phyloP scores from a whole-genome alignment of 257 asterid genomes.

The Penstemon barbatus region DNA sequence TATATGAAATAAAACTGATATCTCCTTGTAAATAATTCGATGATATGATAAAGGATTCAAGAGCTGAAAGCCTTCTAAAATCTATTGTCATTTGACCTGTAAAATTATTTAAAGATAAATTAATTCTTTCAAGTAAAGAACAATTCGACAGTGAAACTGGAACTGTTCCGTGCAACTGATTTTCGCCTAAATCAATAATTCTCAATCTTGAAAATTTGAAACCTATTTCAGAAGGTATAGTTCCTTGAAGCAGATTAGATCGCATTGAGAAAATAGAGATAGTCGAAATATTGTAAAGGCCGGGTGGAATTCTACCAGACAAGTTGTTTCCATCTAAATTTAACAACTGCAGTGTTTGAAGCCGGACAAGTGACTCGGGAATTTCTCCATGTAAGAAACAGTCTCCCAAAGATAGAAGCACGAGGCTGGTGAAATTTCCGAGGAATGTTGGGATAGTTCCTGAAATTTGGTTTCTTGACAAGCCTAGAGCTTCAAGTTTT shows the following conservation, averaged over 20 bases:
- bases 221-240: conserved; percentile 31
- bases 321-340: conserved; percentile 22
- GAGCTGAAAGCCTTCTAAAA: conserved; percentile 24
- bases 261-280: conserved; percentile 15
- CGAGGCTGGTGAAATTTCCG: conserved; percentile 36
- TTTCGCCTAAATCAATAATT: conserved; percentile 12
- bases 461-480: conserved; percentile 25
- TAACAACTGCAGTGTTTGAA: conserved; percentile 19
- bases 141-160: conserved; percentile 37
- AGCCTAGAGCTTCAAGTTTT: conserved; percentile 22
- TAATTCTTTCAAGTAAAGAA: conserved; percentile 12
- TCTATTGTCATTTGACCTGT: conserved; percentile 32
- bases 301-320: conserved; percentile 28
- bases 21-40: conserved; percentile 25
- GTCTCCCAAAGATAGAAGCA: not conserved
- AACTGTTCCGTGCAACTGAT: conserved; percentile 29
- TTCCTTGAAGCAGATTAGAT: conserved; percentile 29
- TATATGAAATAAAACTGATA: conserved; percentile 32
- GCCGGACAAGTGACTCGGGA: conserved; percentile 30
- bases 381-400: conserved; percentile 36
- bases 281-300: conserved; percentile 35
- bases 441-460: conserved; percentile 38
- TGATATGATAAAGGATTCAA: conserved; percentile 1
- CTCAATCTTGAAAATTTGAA: conserved; percentile 27
- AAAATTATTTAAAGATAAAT: conserved; percentile 23